Conservation (phyloP, 176 grass and related monocot genomes). For the Eleusine indica region DNA sequence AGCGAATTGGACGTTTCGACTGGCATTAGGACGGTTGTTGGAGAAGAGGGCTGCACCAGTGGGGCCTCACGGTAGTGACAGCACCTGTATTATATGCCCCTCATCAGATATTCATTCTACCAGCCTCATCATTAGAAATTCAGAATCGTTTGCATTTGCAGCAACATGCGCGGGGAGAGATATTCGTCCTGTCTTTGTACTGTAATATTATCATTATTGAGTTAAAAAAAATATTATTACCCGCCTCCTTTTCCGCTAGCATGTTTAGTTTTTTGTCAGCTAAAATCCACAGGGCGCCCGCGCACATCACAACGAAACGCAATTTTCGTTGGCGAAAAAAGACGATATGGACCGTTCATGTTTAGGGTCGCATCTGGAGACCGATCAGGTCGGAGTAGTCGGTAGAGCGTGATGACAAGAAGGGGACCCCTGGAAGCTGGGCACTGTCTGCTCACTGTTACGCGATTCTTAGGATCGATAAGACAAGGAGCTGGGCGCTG, state of each 20-base stretch:
- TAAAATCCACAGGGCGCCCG: neutral
- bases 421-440: constrained; percentile 57
- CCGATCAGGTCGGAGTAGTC: neutral
- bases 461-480: constrained; percentile 40
- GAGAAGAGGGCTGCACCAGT: constrained; percentile 13
- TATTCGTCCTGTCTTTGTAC: constrained; percentile 7
- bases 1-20: neutral
- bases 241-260: constrained; percentile 28
- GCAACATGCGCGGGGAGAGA: constrained; percentile 26
- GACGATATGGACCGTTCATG: neutral
- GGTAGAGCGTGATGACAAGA: constrained; percentile 37
- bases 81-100: neutral
- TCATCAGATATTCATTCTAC: constrained; percentile 12
- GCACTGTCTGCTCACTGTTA: constrained; percentile 41
- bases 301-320: neutral
- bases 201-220: neutral
- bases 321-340: neutral
- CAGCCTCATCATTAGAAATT: constrained; percentile 18
- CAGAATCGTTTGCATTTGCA: constrained; percentile 38
- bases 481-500: constrained; percentile 34
- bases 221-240: neutral
- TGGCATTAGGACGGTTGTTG: constrained; percentile 39
- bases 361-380: neutral
- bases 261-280: constrained; percentile 10
- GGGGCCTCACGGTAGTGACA: neutral